Conservation (phyloP, 2,329 filamentous ascomycete genomes). For the Uncinocarpus reesii region DNA sequence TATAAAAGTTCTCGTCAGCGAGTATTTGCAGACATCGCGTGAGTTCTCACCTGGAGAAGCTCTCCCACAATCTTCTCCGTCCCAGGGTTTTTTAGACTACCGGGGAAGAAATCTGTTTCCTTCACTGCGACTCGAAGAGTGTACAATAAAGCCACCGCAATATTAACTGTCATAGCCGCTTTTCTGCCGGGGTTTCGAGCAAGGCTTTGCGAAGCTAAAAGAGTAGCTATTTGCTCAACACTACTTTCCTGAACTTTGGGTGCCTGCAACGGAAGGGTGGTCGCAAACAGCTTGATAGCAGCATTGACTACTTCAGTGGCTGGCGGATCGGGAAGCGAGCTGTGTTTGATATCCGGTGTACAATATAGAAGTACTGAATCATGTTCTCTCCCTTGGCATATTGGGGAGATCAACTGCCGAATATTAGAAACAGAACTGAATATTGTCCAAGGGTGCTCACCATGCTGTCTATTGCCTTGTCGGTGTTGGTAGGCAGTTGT, state of each 20-base stretch:
- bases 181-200: conserved; percentile 80
- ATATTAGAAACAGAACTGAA: not conserved
- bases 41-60: conserved; percentile 64
- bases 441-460: conserved; percentile 24
- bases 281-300: conserved; percentile 84
- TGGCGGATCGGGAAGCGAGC: conserved; percentile 59
- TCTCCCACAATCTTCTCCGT: conserved; percentile 63
- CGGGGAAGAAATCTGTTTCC: conserved; percentile 62
- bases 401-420: conserved; percentile 45
- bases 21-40: conserved; percentile 23
- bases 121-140: conserved; percentile 75
- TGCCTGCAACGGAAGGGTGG: conserved; percentile 78
- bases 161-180: conserved; percentile 82
- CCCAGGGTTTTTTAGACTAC: conserved; percentile 61
- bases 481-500: conserved; percentile 19
- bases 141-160: conserved; percentile 68
- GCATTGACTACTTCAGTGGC: conserved; percentile 90
- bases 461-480: conserved; percentile 40
- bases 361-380: conserved; percentile 74
- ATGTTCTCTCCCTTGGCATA: conserved; percentile 77
- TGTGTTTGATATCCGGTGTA: conserved; percentile 38
- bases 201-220: conserved; percentile 66
- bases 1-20: conserved; percentile 20
- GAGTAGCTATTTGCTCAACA: conserved; percentile 83
- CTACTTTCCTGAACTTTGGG: conserved; percentile 92